Conservation (phyloP, 495 filamentous ascomycete species). For the Aspergillus nanangensis region DNA sequence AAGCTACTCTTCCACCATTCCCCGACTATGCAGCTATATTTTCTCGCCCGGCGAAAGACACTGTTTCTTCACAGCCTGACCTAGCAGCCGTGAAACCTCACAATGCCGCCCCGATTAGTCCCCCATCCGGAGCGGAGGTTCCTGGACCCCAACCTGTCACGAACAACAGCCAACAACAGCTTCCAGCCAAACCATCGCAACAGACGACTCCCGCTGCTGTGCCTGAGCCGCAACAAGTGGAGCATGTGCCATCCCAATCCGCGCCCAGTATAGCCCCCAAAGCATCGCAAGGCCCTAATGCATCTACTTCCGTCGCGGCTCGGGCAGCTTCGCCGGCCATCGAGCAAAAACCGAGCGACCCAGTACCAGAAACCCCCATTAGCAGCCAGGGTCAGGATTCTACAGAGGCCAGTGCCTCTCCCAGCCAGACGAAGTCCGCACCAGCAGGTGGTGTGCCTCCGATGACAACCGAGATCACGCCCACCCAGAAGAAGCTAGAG, state of each 20-base stretch:
- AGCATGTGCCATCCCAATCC: slow-evolving; percentile 8
- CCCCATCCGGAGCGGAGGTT: slow-evolving; percentile 15
- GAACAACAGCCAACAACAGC: slow-evolving; percentile 16
- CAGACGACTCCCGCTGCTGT: slow-evolving; percentile 5
- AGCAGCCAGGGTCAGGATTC: slow-evolving; percentile 21
- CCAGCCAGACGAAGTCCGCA: slow-evolving; percentile 13
- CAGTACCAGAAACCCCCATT: slow-evolving; percentile 18
- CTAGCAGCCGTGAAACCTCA: slow-evolving; percentile 11
- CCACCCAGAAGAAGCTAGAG: slow-evolving; percentile 25
- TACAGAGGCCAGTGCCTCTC: slow-evolving; percentile 10
- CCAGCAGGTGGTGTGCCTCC: slow-evolving; percentile 14
- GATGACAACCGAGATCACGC: slow-evolving; percentile 8
- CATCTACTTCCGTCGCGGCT: slow-evolving; percentile 4
- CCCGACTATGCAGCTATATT: slow-evolving; percentile 40
- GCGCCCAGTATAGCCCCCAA: slow-evolving; percentile 10
- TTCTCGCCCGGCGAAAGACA: slow-evolving; percentile 23
- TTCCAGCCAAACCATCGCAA: slow-evolving; percentile 6
- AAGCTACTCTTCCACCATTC: slow-evolving; percentile 60
- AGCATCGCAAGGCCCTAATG: slow-evolving; percentile 9
- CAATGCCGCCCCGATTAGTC: slow-evolving; percentile 14
- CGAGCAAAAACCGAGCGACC: slow-evolving; percentile 16
- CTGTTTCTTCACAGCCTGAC: slow-evolving; percentile 18
- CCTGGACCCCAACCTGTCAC: slow-evolving; percentile 19
- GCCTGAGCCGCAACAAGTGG: background rate
- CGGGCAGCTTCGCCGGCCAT: slow-evolving; percentile 5